Percentiles rank a stretch among this genome's conserved stretches.
Conservation (phyloP, 2,329 filamentous ascomycete genomes). For the Arthroderma sp. region DNA sequence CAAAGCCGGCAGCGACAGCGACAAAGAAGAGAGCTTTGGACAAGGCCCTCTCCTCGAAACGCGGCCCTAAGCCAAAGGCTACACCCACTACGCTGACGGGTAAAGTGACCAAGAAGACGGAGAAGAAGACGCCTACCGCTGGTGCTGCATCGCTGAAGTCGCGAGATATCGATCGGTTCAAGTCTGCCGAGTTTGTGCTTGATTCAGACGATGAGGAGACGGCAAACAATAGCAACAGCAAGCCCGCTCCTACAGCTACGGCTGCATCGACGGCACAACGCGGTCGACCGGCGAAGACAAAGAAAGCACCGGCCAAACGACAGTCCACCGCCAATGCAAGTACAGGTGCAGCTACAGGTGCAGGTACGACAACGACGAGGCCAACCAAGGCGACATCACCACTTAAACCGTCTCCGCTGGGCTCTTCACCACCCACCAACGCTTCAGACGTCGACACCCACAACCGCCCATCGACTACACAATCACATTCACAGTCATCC, state of each 20-base stretch:
- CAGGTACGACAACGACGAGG: slow-evolving; percentile 23
- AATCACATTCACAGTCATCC: slow-evolving; percentile 27
- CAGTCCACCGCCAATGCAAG: slow-evolving; percentile 18
- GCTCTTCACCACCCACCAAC: slow-evolving; percentile 49
- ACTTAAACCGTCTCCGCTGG: slow-evolving; percentile 50
- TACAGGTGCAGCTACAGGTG: slow-evolving; percentile 22
- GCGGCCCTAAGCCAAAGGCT: slow-evolving; percentile 34
- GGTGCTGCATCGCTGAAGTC: slow-evolving; percentile 17
- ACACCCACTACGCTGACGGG: slow-evolving; percentile 29
- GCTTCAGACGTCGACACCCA: slow-evolving; percentile 45
- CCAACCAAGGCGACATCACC: slow-evolving; percentile 38
- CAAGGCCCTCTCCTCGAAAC: slow-evolving; percentile 35
- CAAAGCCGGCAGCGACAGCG: slow-evolving; percentile 19
- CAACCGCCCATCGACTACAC: slow-evolving; percentile 30
- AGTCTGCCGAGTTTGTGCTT: slow-evolving; percentile 43
- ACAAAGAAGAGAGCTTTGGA: slow-evolving; percentile 31
- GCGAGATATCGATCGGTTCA: slow-evolving; percentile 34
- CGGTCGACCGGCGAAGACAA: slow-evolving; percentile 1
- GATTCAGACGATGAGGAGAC: slow-evolving; percentile 41
- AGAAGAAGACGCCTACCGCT: slow-evolving; percentile 15
- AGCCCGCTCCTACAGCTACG: slow-evolving; percentile 7
- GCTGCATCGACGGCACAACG: slow-evolving; percentile 5
- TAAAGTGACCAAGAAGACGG: slow-evolving; percentile 37
- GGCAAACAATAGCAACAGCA: slow-evolving; percentile 20
- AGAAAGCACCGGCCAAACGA: slow-evolving; percentile 6